Evolutionary conservation across 768 basidiomycete genomes (phyloP).

Genomic region (Candolleomyces eurysporus): DNA sequence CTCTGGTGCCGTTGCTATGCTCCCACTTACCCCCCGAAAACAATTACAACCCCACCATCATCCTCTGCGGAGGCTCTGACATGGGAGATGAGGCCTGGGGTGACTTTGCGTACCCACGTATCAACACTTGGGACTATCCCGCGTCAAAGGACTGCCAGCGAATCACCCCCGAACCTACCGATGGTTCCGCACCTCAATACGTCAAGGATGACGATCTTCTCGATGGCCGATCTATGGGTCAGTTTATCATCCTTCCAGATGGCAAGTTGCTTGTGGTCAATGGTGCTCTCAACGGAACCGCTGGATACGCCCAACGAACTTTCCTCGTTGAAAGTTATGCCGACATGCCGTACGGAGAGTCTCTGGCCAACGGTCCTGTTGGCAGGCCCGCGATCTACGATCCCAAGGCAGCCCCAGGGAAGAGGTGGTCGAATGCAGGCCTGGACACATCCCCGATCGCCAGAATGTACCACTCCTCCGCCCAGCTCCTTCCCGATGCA

Average conservation of each 20-base stretch:
- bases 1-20: conserved; percentile 84
- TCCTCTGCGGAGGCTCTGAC: conserved; percentile 90
- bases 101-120: conserved; percentile 69
- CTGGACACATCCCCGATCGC: conserved; percentile 63
- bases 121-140: conserved; percentile 72
- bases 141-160: conserved; percentile 74
- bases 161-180: conserved; percentile 81
- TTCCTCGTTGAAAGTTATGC: conserved; percentile 41
- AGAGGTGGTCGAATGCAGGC: conserved; percentile 70
- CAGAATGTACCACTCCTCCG: conserved; percentile 89
- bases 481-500: conserved; percentile 84
- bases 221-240: conserved; percentile 84
- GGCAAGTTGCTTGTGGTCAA: conserved; percentile 80
- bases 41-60: conserved; percentile 78
- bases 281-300: conserved; percentile 83
- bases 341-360: conserved; percentile 69
- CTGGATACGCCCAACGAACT: conserved; percentile 71
- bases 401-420: conserved; percentile 66
- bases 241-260: conserved; percentile 82
- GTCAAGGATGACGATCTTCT: conserved; percentile 74
- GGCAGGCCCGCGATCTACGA: conserved; percentile 83
- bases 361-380: conserved; percentile 78
- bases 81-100: conserved; percentile 75
- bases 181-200: conserved; percentile 60
- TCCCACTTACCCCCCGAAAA: conserved; percentile 89